Base-by-base conservation (phyloP, 495 filamentous ascomycete genomes). In the Chlorociboria aeruginascens region DNA sequence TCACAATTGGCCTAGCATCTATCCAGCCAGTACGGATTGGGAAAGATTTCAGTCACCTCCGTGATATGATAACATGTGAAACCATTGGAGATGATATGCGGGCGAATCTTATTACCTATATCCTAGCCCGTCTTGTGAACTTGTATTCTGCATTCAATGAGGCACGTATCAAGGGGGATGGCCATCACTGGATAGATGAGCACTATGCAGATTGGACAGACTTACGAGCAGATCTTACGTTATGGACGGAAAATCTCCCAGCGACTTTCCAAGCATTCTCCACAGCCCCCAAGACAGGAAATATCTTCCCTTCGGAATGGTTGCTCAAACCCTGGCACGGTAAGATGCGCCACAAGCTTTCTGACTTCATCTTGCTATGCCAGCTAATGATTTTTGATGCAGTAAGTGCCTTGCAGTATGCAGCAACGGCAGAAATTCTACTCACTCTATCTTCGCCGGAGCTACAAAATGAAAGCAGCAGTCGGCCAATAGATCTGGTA, bases 1-100 rank as follows among this genome's bases (percentile, higher is more conserved):
- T 64, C 28, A 63, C 63, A 1, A 54, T 66, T 0, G 59, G 59
- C 11, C 47, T 66, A 1, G 57, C 25, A 55, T 59, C 36, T 35
- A 38, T 12, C 20, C 58, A 9, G 57, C 56, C 3, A 53, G 53
- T 30, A 25, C 57, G 9, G 41, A 62, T 13, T 54, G 52, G 6
- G 51, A 47, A 33, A 30, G 56, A 8, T 57, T 65, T 40, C 60
- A 61, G 28, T 40, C 38, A 1, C 59, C 56, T 13, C 46, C 55
- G 16, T 29, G 20, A 25, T 25, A 25, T 25, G 20, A 25, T 25
- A 25, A 44, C 8, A 29, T 46, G 13, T 38, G 51, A 35, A 10
- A 25, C 20, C 20, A 36, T 29, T 6, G 3, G 8, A 0, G 35
- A 38, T 31, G 20, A 40, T 48, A 38, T 30, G 20, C 40, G 25